Percentiles rank a stretch among this genome's conserved stretches.
These are phyloP conservation scores for Rhizopogon vesiculosus DNA, from an alignment of 768 basidiomycete species.

Conservation along the genomic window DNA sequence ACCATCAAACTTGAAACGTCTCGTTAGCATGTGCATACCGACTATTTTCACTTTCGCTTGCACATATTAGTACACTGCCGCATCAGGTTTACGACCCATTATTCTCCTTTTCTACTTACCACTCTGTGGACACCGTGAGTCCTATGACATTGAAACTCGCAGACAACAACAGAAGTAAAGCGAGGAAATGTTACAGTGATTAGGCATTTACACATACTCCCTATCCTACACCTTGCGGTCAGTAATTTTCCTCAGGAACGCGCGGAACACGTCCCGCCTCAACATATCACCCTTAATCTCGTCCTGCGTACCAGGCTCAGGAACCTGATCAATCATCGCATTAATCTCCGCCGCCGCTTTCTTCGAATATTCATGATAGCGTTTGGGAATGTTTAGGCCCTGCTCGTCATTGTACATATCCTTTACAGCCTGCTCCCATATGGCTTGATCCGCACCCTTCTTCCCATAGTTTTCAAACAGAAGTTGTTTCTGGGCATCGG, in stretches of 20 bases:
- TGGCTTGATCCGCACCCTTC: constrained; percentile 39
- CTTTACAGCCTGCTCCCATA: constrained; percentile 55
- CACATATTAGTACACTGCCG: no score
- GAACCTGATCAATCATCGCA: constrained; percentile 65
- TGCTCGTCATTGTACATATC: constrained; percentile 61
- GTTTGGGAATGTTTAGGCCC: constrained; percentile 36
- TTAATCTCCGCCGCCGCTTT: constrained; percentile 34
- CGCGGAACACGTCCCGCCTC: constrained; percentile 70
- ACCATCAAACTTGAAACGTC: background rate
- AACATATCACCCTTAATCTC: constrained; percentile 39
- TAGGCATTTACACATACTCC: no score
- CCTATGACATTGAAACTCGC: no score
- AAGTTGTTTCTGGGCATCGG: constrained; percentile 49
- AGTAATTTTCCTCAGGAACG: constrained; percentile 82
- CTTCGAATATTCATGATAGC: constrained; percentile 79
- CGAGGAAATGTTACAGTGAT: background rate
- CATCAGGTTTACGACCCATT: no score
- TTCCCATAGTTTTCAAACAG: constrained; percentile 67
- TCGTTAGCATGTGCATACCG: background rate
- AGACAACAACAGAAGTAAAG: no score
- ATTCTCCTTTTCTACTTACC: no score
- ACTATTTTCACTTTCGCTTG: no score
- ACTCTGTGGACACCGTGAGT: no score
- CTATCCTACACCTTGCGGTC: constrained; percentile 32
- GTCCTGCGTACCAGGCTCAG: constrained; percentile 45